Base-by-base conservation (phyloP, 1,139 yeast genomes). In the Blastobotrys proliferans region DNA sequence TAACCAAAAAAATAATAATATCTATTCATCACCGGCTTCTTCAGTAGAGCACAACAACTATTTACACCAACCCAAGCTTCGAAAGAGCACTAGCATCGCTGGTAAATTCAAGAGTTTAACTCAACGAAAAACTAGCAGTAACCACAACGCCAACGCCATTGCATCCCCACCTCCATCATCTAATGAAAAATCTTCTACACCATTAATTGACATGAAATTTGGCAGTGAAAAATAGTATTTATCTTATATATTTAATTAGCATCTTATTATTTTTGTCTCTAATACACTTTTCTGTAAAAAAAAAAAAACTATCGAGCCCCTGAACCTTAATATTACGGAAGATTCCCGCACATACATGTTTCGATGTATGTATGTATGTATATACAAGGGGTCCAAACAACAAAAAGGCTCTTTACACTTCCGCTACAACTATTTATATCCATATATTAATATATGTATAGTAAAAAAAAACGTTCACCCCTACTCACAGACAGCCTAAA, bases 141-240 rank as follows among this genome's bases (percentile, higher is more conserved):
- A n/a, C 28, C 18, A 24, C 18, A 17, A 21, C 24, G 27, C 16
- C 13, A n/a, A 16, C 37, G 3, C 17, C 14, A n/a, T n/a, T 17
- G 26, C 24, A 11, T 20, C 28, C 3, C 35, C 4, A 22, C 16
- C 41, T 14, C 20, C 33, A 11, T 16, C 43, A 13, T 6, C 38
- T 18, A n/a, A 19, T 13, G 9, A 20, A 28, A 18, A 28, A 27
- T n/a, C n/a, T n/a, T n/a, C 24, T 36, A 45, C 43, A 14, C 53
- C 53, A 1, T 17, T 44, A 19, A 50, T 50, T 16, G 42, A 36
- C 16, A 49, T 50, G 51, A 43, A 46, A 25, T 50, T 50, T 36
- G 53, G 50, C 22, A 37, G 50, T 13, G 53, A 50, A 38, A 21
- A 33, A 21, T 36, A 26, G 30, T 33, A 9, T 19, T 30, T 11